Percentiles rank a stretch among this genome's conserved stretches.
These are phyloP conservation scores for Podaxis pistillaris DNA, from an alignment of 768 basidiomycete genomes.

Conservation along the genomic window DNA sequence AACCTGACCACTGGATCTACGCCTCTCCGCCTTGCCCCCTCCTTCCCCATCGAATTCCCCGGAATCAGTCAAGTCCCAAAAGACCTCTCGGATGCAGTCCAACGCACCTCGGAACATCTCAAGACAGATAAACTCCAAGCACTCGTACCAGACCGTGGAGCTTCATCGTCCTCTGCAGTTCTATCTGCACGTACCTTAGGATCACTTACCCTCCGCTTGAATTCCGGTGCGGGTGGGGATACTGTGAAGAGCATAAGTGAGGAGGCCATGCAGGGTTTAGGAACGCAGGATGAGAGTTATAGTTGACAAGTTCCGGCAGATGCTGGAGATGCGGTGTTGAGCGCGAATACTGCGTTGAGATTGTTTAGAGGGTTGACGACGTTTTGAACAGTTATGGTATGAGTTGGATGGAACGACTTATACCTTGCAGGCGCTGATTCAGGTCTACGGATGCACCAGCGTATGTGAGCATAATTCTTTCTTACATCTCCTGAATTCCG, in stretches of 20 bases:
- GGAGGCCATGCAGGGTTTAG: constrained; percentile 50
- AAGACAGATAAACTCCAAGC: constrained; percentile 55
- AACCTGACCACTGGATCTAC: constrained; percentile 40
- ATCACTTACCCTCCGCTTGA: constrained; percentile 42
- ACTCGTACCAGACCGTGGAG: constrained; percentile 59
- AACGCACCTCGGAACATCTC: constrained; percentile 43
- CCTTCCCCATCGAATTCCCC: constrained; percentile 37
- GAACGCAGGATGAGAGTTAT: constrained; percentile 57
- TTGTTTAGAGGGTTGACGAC: constrained; percentile 75
- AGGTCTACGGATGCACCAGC: constrained; percentile 58
- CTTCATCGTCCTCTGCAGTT: constrained; percentile 39
- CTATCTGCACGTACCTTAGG: constrained; percentile 39
- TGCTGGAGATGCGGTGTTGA: constrained; percentile 52
- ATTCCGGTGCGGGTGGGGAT: constrained; percentile 17
- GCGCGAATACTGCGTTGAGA: constrained; percentile 64
- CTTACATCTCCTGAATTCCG: neutral
- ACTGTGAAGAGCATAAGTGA: constrained; percentile 47
- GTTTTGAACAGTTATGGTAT: constrained; percentile 74
- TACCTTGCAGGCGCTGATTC: constrained; percentile 52
- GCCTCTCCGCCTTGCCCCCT: constrained; percentile 32
- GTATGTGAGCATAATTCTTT: constrained; percentile 45
- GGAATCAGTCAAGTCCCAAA: constrained; percentile 35
- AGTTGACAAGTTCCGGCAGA: constrained; percentile 52
- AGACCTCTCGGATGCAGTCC: constrained; percentile 58
- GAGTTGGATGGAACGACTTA: constrained; percentile 53